Conservation (phyloP, 2,329 filamentous ascomycete species). For the Grosmannia huntii region DNA sequence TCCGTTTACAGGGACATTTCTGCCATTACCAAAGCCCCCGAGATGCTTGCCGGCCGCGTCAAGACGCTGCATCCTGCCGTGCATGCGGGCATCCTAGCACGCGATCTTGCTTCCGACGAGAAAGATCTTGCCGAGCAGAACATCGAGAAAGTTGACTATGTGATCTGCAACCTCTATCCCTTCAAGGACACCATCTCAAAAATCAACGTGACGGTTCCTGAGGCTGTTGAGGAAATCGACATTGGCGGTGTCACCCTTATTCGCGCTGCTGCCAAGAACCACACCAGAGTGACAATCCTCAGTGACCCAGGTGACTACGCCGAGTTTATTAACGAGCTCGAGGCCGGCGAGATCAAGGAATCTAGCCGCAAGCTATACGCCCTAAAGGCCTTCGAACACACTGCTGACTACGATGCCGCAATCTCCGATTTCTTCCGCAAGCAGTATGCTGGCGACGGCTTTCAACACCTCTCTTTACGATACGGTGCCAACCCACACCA, state of each 20-base stretch:
- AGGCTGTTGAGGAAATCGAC: conserved; percentile 98
- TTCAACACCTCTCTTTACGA: conserved; percentile 72
- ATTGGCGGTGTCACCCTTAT: conserved; percentile 96
- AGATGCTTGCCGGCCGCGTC: conserved; percentile 75
- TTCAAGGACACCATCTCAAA: conserved; percentile 98
- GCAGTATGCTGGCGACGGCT: conserved; percentile 78
- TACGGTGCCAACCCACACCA: conserved; percentile 98
- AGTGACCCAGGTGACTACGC: conserved; percentile 90
- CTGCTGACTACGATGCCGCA: conserved; percentile 87
- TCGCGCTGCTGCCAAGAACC: conserved; percentile 95
- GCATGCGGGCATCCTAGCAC: conserved; percentile 80
- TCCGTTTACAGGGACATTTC: conserved; percentile 67
- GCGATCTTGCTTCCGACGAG: conserved; percentile 88
- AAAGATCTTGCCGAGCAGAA: conserved; percentile 93
- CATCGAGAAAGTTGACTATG: conserved; percentile 89
- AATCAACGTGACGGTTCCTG: conserved; percentile 89
- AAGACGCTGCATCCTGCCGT: conserved; percentile 93
- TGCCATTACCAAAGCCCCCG: conserved; percentile 89
- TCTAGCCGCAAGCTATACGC: conserved; percentile 78
- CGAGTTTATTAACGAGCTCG: conserved; percentile 83
- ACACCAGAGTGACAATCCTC: conserved; percentile 86
- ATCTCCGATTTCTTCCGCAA: conserved; percentile 97
- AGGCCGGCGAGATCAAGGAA: conserved; percentile 75
- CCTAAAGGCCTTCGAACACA: conserved; percentile 97
- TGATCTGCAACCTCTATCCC: conserved; percentile 97